These are phyloP conservation scores for Echinosophora koreensis DNA, from an alignment of 306 rosid genomes.

Conservation along the genomic window DNA sequence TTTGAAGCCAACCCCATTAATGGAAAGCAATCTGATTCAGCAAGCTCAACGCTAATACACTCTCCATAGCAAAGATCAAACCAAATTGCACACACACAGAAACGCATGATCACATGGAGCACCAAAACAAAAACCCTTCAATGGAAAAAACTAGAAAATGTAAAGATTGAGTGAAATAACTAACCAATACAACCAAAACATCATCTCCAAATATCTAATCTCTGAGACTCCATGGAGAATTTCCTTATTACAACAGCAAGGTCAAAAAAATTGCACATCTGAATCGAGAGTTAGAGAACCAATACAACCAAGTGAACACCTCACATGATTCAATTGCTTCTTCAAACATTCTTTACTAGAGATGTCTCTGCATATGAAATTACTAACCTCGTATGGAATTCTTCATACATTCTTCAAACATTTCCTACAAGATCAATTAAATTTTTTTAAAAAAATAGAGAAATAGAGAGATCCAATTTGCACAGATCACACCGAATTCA, in stretches of 20 bases:
- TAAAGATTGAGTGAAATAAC: too few relatives aligned
- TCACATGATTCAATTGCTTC: constrained; percentile 70
- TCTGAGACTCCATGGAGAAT: constrained; percentile 48
- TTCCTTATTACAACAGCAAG: constrained; percentile 49
- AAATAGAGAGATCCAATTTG: constrained; percentile 37
- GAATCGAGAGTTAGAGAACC: constrained; percentile 55
- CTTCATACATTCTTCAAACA: too few relatives aligned
- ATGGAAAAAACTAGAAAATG: neutral
- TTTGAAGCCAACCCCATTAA: constrained; percentile 33
- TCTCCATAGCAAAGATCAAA: constrained; percentile 51
- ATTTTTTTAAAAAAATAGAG: too few relatives aligned
- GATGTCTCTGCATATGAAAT: constrained; percentile 46
- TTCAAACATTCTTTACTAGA: constrained; percentile 44
- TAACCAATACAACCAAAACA: neutral
- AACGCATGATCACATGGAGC: constrained; percentile 44
- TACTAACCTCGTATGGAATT: too few relatives aligned
- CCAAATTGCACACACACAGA: neutral
- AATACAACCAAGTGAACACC: constrained; percentile 60
- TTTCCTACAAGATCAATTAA: constrained; percentile 17
- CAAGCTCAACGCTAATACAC: constrained; percentile 41
- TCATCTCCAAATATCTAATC: constrained; percentile 51
- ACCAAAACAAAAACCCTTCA: constrained; percentile 35
- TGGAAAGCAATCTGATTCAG: constrained; percentile 16
- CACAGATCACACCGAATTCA: constrained; percentile 42
- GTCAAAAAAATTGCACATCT: constrained; percentile 57